phyloP scores from a whole-genome alignment of 2,329 filamentous ascomycete species.

The Pseudovirgaria hyperparasitica region DNA sequence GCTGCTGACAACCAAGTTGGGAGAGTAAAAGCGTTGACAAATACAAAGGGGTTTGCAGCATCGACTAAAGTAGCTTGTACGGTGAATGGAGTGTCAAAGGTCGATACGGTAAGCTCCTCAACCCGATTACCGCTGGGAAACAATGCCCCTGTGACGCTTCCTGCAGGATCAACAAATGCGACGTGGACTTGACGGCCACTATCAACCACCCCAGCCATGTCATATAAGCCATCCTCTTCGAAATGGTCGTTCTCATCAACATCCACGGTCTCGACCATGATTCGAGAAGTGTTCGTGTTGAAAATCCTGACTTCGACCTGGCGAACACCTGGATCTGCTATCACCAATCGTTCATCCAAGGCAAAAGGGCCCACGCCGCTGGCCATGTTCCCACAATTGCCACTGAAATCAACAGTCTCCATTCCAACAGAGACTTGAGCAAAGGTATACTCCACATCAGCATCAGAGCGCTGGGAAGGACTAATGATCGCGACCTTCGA shows the following conservation, averaged over 20 bases:
- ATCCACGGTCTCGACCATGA: constrained; percentile 11
- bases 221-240: constrained; percentile 10
- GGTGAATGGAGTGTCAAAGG: constrained; percentile 6
- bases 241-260: constrained; percentile 12
- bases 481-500: constrained; percentile 12
- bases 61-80: constrained; percentile 10
- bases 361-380: constrained; percentile 12
- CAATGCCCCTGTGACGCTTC: constrained; percentile 10
- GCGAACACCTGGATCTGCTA: constrained; percentile 7
- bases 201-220: constrained; percentile 6
- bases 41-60: constrained; percentile 10
- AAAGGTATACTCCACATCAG: constrained; percentile 12
- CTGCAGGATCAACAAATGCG: constrained; percentile 8
- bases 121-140: constrained; percentile 7
- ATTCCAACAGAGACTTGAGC: constrained; percentile 9
- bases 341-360: constrained; percentile 10
- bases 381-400: constrained; percentile 13
- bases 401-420: constrained; percentile 10
- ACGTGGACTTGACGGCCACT: constrained; percentile 9
- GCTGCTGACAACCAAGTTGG: constrained; percentile 5
- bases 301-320: constrained; percentile 10
- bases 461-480: constrained; percentile 7
- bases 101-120: constrained; percentile 8
- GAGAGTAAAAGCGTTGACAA: constrained; percentile 7
- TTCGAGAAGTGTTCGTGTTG: constrained; percentile 12